Base-by-base conservation (phyloP, 2,329 filamentous ascomycete genomes). In the Aspergillus amoenus region DNA sequence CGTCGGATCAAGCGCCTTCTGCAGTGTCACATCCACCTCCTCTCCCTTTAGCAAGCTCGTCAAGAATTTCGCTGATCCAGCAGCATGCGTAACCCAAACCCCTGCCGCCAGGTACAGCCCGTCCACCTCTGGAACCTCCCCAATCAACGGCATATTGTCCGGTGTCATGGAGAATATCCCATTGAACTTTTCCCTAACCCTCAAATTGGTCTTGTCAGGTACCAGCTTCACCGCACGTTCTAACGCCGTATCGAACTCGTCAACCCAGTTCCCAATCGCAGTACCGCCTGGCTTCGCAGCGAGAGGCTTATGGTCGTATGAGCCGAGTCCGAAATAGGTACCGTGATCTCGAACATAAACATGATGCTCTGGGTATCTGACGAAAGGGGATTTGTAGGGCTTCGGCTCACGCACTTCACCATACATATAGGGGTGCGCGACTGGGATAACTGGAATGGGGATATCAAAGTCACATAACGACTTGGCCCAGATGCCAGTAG, bases 31-130 rank as follows among this genome's bases (percentile, higher is more conserved):
- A 48, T 66, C 64, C 27, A 69, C 60, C 4, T 49, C 46, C 18
- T 66, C 53, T 11, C 60, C 61, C 42, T 56, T 55, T 15, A 60
- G 52, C 42, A 57, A 59, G 21, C 44, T 48, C 17, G 55, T 45
- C 43, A 65, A 41, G 17, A 74, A 57, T 30, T 64, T 68, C 15
- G 69, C 71, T 5, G 64, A 62, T 1, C 71, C 71, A 43, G 70
- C 71, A 27, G 70, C 72, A 59, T 71, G 69, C 0, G 72, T 73
- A 34, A 74, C 66, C 72, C 72, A 74, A 17, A 74, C 70, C 1
- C 69, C 71, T 5, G 69, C 70, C 5, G 68, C 68, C 17, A 74
- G 56, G 55, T 67, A 72, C 21, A 73, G 46, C 2, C 71, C 70
- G 1, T 61, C 18, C 1, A 63, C 27, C 1, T 51, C 62, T 12